Percentiles rank a stretch among this genome's conserved stretches.
These are phyloP conservation scores for Cryptococcus amylolentus DNA, from an alignment of 1,284 basidiomycete species.

Conservation along the genomic window DNA sequence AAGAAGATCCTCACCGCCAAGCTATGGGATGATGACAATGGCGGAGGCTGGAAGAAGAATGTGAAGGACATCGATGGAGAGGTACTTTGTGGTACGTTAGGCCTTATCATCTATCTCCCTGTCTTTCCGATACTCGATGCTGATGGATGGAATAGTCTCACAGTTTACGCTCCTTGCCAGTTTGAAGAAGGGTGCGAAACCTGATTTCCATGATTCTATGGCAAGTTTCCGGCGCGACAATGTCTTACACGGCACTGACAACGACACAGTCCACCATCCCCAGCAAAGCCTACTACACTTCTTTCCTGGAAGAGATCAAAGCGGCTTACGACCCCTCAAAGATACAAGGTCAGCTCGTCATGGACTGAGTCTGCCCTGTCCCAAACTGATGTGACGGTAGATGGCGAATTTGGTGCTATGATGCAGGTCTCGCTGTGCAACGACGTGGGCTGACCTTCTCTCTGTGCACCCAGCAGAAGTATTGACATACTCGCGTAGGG, in stretches of 20 bases:
- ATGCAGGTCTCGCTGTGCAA: slow-evolving; percentile 82
- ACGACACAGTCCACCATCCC: slow-evolving; percentile 58
- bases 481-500: slow-evolving; percentile 14
- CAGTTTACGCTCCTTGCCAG: slow-evolving; percentile 89
- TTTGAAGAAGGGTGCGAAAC: slow-evolving; percentile 76
- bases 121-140: neutral
- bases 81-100: slow-evolving; percentile 63
- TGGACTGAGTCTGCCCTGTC: neutral
- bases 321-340: slow-evolving; percentile 65
- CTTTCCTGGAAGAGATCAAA: slow-evolving; percentile 66
- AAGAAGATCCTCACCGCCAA: slow-evolving; percentile 76
- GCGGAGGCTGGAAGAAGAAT: slow-evolving; percentile 64
- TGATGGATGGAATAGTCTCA: slow-evolving; percentile 10
- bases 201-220: slow-evolving; percentile 86
- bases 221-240: slow-evolving; percentile 49
- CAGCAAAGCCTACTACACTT: slow-evolving; percentile 67
- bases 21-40: slow-evolving; percentile 61
- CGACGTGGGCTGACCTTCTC: slow-evolving; percentile 57
- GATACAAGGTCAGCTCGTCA: slow-evolving; percentile 62
- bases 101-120: neutral
- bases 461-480: neutral
- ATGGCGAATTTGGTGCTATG: slow-evolving; percentile 90
- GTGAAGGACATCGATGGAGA: slow-evolving; percentile 82
- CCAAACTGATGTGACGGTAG: slow-evolving; percentile 49
- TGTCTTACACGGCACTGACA: neutral